Evolutionary conservation across 805 yeast species (phyloP), one percentile per base, ranked within the genome.

Genomic region (Gaillardinia entomophila): DNA sequence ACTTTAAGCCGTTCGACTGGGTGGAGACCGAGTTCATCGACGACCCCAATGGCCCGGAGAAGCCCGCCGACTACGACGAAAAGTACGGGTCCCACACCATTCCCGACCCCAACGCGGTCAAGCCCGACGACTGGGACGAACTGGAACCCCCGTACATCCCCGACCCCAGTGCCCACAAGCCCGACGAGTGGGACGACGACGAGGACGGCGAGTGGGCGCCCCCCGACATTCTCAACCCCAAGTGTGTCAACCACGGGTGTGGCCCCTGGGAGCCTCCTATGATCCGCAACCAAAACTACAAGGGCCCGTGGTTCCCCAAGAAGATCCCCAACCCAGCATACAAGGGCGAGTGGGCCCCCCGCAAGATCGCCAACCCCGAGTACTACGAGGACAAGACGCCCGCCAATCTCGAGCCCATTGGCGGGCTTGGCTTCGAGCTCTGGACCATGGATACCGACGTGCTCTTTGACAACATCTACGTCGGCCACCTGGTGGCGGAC

Each of bases 1-100:
- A 77, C 45, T 26, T 28, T 16, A 82, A 82, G 62, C 97, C 97
- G 10, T 73, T 51, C 1, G 82, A 81, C 53, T 89, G 96, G 96
- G 92, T 75, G 35, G 95, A 85, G 26, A 68, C 73, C 22, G 67
- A 62, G 39, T 49, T 46, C 26, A 82, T 89, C 33, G 74, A 78
- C 16, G 96, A 89, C 57, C 87, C 88, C 16, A 62, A 61, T 4
- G 57, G 68, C 44, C 66, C 77, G 12, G 57, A 35, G 23, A 85
- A 86, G 57, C 96, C 96, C 6, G 85, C 62, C 3, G 92, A 83
- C 50, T 89, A 94, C 84, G 95, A 87, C 51, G 88, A 77, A 52
- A 65, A 60, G 32, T 80, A 76, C 35, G 90, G 85, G 14, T 52
- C 57, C 40, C 51, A 62, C 48, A 33, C 38, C 33, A 81, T 89